Evolutionary conservation across 345 rosid species (phyloP).

Genomic region (Lumnitzera racemosa): DNA sequence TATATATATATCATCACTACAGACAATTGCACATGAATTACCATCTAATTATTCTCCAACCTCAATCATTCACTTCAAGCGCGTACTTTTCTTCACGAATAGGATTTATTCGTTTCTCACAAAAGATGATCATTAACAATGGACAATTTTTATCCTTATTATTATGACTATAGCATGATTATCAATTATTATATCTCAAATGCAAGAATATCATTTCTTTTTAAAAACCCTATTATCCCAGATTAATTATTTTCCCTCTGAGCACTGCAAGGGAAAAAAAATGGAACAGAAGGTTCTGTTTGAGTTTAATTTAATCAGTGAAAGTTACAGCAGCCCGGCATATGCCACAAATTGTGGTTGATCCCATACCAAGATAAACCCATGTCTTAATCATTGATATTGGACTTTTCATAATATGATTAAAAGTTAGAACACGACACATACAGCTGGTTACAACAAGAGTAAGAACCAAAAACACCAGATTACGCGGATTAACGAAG

Average conservation of each 20-base stretch:
- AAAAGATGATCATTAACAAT: too few relatives aligned
- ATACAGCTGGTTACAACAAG: slow-evolving; percentile 81
- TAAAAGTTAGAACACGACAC: slow-evolving; percentile 20
- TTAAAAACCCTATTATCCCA: not conserved
- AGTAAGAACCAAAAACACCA: slow-evolving; percentile 20
- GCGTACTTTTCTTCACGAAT: too few relatives aligned
- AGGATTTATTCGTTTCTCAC: too few relatives aligned
- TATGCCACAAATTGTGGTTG: slow-evolving; percentile 31
- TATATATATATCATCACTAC: not conserved
- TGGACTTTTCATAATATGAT: slow-evolving; percentile 22
- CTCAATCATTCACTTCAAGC: too few relatives aligned
- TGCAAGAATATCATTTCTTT: slow-evolving; percentile 25
- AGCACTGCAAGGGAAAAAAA: slow-evolving; percentile 5
- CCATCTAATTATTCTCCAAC: not conserved
- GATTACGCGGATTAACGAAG: slow-evolving; percentile 33
- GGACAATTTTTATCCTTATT: too few relatives aligned
- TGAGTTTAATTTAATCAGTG: slow-evolving; percentile 17
- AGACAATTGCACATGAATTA: slow-evolving; percentile 1
- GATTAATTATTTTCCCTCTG: slow-evolving; percentile 13
- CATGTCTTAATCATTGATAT: slow-evolving; percentile 45
- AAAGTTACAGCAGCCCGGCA: slow-evolving; percentile 21
- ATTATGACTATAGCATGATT: too few relatives aligned
- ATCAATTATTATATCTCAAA: slow-evolving; percentile 1
- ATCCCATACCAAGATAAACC: slow-evolving; percentile 22
- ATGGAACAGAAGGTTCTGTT: slow-evolving; percentile 28